Base-by-base conservation (phyloP, 176 grass and related monocot species). In the Lolium multiflorum region DNA sequence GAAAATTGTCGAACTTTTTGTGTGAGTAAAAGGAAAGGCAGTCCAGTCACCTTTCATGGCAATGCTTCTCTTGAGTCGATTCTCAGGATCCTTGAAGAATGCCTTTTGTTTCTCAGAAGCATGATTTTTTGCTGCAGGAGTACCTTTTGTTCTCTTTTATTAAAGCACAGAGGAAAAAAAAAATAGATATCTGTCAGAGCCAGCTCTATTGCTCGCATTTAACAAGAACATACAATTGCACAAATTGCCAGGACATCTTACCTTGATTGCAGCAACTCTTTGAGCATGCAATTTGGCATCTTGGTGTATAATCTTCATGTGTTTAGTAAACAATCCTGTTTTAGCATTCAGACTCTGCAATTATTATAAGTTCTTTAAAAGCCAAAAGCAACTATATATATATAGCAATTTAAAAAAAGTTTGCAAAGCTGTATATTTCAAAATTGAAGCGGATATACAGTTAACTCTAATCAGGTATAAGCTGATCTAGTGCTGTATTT, bases 321-420 rank as follows among this genome's bases (percentile, higher is more conserved):
- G 91, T 43, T 95, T 96, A 73, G 86, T 96, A 89, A 98, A 98
- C 76, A 98, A 77, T 90, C 96, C 93, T 88, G 96, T 98, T 96
- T 94, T 94, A 86, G 94, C 93, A 98, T 98, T 98, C 73, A 96
- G 91, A 93, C 91, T 98, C 96, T 98, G 92, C 84, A 96, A 88
- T 91, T 91, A 84, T 86, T 78, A 92, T 89, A 73, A 83, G 72
- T 63, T 82, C 77, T 87, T 85, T 76, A 92, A 89, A 97, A 84
- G 71, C 50, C 54, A 21, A 65, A 80, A 86, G 79, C 49, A 37
- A 76, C 74, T 76, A 35, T 43, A 54, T 11, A 54, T 31, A 15
- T 28, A 20, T 54, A 76, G 24, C 48, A 76, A 18, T 54, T n/a
- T 18, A 18, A 56, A 37, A 76, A 20, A 76, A 9, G 9, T 54